These are phyloP conservation scores for Colletotrichum sp. DNA, from an alignment of 2,329 filamentous ascomycete genomes.

Conservation along the genomic window DNA sequence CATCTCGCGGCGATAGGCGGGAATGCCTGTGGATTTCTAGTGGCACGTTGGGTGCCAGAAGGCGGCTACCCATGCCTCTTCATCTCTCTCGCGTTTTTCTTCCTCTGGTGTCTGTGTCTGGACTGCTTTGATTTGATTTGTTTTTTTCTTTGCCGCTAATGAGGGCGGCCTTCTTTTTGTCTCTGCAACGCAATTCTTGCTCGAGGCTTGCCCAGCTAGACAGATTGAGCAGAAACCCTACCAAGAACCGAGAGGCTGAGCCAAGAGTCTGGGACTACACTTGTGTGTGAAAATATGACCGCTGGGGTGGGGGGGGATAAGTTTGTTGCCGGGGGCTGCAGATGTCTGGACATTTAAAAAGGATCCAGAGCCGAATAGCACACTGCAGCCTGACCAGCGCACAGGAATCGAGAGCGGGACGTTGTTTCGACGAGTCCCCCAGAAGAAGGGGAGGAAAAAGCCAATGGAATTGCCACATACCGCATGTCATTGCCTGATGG, in stretches of 20 bases:
- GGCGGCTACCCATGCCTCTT: constrained; percentile 38
- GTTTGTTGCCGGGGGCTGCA: background rate
- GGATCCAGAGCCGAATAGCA: constrained; percentile 17
- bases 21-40: constrained; percentile 35
- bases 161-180: background rate
- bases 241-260: background rate
- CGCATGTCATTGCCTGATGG: constrained; percentile 57
- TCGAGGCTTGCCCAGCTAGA: background rate
- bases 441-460: background rate
- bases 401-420: background rate
- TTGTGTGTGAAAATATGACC: background rate
- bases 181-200: background rate
- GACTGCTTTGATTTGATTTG: background rate
- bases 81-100: background rate
- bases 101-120: background rate
- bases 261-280: background rate
- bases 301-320: background rate
- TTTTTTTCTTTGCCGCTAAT: background rate
- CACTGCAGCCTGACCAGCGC: background rate
- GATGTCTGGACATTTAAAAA: background rate
- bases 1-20: constrained; percentile 38
- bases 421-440: background rate
- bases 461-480: constrained; percentile 44
- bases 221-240: background rate
- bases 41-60: constrained; percentile 39